A percentile compares a stretch with the other conserved stretches of the same genome.
Conservation (phyloP, 169 alveolate genomes). For the Eimeria zaria region DNA sequence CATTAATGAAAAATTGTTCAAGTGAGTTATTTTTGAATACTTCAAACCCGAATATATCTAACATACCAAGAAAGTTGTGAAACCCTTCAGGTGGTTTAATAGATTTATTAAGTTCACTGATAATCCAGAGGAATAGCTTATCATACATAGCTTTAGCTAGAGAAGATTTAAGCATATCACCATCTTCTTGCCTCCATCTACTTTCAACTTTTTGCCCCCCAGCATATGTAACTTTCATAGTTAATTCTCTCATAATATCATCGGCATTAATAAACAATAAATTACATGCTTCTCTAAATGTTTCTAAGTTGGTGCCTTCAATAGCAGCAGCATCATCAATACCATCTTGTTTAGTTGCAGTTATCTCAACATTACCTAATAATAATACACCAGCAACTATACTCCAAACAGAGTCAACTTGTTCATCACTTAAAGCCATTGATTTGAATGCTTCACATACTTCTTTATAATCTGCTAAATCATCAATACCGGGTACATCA, state of each 20-base stretch:
- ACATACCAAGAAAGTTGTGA: slow-evolving; percentile 95
- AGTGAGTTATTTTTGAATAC: slow-evolving; percentile 96
- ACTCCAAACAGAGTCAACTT: slow-evolving; percentile 93
- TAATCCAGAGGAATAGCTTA: slow-evolving; percentile 97
- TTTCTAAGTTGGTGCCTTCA: slow-evolving; percentile 86
- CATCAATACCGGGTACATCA: slow-evolving; percentile 97
- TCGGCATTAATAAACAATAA: slow-evolving; percentile 91
- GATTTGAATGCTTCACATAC: slow-evolving; percentile 95
- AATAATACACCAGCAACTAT: slow-evolving; percentile 94
- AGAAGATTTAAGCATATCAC: slow-evolving; percentile 94
- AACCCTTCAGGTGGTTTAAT: slow-evolving; percentile 94
- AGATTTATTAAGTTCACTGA: slow-evolving; percentile 96
- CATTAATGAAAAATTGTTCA: slow-evolving; percentile 99
- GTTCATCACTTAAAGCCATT: slow-evolving; percentile 94
- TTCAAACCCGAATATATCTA: slow-evolving; percentile 99
- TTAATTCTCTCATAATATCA: slow-evolving; percentile 90
- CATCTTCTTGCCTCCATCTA: slow-evolving; percentile 92
- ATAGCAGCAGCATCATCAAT: slow-evolving; percentile 94
- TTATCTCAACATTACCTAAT: slow-evolving; percentile 98
- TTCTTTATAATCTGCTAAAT: slow-evolving; percentile 95
- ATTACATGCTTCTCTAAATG: slow-evolving; percentile 91
- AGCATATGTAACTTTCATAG: slow-evolving; percentile 91
- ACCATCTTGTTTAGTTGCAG: slow-evolving; percentile 93
- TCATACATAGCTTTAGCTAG: slow-evolving; percentile 98
- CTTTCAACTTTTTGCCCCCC: slow-evolving; percentile 93